These are phyloP conservation scores for Schizothecium vesticola DNA, from an alignment of 495 filamentous ascomycete genomes.

Conservation along the genomic window DNA sequence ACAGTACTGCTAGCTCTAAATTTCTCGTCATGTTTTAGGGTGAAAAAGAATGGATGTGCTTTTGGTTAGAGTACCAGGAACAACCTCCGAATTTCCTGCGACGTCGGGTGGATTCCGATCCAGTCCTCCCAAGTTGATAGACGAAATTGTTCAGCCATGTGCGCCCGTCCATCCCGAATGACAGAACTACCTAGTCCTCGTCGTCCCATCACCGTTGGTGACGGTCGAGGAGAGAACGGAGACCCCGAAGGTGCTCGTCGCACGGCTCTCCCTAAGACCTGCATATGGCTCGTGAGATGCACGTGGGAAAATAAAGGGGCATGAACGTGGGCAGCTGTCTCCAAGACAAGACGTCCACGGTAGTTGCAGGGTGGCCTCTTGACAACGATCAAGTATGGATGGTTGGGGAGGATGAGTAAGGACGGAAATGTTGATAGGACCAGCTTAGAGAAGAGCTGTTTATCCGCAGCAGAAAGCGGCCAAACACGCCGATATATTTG, in stretches of 20 bases:
- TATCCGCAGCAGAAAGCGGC: not conserved
- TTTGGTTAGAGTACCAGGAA: not conserved
- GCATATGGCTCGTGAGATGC: not conserved
- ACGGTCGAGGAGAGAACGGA: not conserved
- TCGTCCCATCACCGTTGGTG: not conserved
- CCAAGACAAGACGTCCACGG: not conserved
- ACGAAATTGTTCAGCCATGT: not conserved
- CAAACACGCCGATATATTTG: not conserved
- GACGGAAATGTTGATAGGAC: not conserved
- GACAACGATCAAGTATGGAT: not conserved
- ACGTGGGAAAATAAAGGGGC: not conserved
- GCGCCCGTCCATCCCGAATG: not conserved
- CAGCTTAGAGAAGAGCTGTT: not conserved
- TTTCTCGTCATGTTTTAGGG: not conserved
- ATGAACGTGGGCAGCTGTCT: not conserved
- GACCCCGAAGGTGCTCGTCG: not conserved
- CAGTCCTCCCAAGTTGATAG: too few relatives aligned
- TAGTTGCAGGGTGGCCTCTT: not conserved
- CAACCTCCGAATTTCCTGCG: not conserved
- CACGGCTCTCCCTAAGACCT: not conserved
- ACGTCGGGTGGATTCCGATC: not conserved
- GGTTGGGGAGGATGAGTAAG: not conserved
- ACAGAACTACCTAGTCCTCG: not conserved
- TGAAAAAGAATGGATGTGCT: too few relatives aligned
- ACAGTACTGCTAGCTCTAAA: not conserved